Conservation (phyloP, 2,329 filamentous ascomycete genomes). For the Calonectria honghensis region DNA sequence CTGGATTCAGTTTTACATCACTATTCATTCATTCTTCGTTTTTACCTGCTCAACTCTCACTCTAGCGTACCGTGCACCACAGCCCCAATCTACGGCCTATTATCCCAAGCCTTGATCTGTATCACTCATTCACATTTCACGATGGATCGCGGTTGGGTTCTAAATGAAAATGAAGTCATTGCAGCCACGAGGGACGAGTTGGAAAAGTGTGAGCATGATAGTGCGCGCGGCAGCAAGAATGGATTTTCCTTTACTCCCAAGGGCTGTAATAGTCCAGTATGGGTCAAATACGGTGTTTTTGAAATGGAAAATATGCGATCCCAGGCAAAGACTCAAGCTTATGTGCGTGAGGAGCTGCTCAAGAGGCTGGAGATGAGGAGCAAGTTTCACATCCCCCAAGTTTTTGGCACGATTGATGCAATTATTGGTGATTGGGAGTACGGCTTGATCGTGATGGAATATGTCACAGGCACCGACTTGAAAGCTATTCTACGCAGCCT, state of each 20-base stretch:
- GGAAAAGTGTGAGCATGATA: too few relatives aligned
- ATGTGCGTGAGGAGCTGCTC: constrained; percentile 3
- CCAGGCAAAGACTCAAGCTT: neutral
- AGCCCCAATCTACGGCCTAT: too few relatives aligned
- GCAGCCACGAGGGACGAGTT: too few relatives aligned
- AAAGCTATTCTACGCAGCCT: neutral
- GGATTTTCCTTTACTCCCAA: neutral
- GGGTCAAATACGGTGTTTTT: neutral
- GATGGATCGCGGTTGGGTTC: too few relatives aligned
- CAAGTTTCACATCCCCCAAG: neutral
- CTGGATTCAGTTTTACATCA: too few relatives aligned
- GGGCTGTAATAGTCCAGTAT: neutral
- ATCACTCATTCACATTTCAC: too few relatives aligned
- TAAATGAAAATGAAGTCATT: too few relatives aligned
- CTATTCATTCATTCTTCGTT: too few relatives aligned
- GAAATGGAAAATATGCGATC: neutral
- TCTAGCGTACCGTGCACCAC: too few relatives aligned
- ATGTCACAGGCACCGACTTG: neutral
- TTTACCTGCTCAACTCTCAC: too few relatives aligned
- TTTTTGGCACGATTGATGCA: neutral
- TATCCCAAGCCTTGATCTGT: too few relatives aligned
- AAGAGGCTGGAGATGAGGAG: neutral
- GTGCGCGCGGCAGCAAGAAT: too few relatives aligned
- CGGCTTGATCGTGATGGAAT: constrained; percentile 2
- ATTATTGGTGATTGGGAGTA: neutral